These are phyloP conservation scores for Trametopsis cervina DNA, from an alignment of 768 basidiomycete species.

Conservation along the genomic window DNA sequence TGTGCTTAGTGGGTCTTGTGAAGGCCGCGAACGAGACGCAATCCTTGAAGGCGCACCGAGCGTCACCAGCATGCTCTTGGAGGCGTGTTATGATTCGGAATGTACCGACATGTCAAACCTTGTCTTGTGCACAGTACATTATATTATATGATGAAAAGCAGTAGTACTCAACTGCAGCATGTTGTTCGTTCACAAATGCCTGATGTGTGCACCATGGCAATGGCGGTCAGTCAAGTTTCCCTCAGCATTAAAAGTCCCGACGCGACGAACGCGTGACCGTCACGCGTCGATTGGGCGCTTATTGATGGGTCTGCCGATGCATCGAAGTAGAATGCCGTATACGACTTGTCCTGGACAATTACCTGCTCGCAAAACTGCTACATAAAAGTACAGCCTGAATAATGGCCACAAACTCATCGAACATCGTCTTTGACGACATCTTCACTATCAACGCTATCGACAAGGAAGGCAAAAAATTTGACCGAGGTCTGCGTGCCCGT, in stretches of 20 bases:
- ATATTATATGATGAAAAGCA: not conserved
- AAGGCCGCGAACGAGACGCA: not conserved
- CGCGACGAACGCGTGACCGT: too few relatives aligned
- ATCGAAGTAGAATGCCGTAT: too few relatives aligned
- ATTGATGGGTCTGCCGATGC: too few relatives aligned
- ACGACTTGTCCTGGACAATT: too few relatives aligned
- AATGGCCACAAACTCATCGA: conserved; percentile 40
- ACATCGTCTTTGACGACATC: conserved; percentile 88
- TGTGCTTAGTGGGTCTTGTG: not conserved
- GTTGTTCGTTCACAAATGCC: too few relatives aligned
- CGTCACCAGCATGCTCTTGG: not conserved
- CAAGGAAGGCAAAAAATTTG: conserved; percentile 95
- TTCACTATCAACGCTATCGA: conserved; percentile 82
- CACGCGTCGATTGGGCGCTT: too few relatives aligned
- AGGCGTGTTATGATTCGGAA: not conserved
- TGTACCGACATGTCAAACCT: not conserved
- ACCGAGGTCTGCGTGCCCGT: conserved; percentile 63
- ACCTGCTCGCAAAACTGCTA: too few relatives aligned
- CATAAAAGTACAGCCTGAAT: too few relatives aligned
- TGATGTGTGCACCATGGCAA: too few relatives aligned
- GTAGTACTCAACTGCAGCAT: too few relatives aligned
- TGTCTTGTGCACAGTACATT: not conserved
- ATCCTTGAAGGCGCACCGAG: not conserved
- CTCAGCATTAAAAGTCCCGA: too few relatives aligned
- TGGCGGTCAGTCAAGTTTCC: too few relatives aligned